Conservation (phyloP, 1,139 yeast genomes). For the Entelexis sorbosivorans region DNA sequence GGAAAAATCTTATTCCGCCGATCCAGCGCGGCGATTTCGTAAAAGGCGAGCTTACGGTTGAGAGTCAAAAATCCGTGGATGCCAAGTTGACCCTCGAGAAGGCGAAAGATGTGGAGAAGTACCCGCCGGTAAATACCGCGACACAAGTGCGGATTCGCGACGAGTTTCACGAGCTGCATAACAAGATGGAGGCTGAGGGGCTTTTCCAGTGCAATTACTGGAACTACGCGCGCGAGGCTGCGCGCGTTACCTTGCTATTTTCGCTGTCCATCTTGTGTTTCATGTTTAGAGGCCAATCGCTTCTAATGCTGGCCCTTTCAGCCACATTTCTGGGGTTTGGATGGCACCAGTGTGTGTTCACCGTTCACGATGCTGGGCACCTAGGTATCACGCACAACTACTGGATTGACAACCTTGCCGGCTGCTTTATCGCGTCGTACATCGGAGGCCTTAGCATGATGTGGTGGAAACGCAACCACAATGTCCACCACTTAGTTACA, state of each 20-base stretch:
- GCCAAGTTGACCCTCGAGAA: slow-evolving; percentile 49
- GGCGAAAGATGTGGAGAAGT: slow-evolving; percentile 41
- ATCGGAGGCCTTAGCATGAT: slow-evolving; percentile 82
- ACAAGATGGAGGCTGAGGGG: slow-evolving; percentile 45
- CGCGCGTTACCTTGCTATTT: slow-evolving; percentile 45
- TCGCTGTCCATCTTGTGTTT: slow-evolving; percentile 38
- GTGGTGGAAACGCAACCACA: slow-evolving; percentile 93
- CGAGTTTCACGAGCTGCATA: slow-evolving; percentile 53
- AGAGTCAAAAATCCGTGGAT: slow-evolving; percentile 32
- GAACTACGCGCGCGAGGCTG: slow-evolving; percentile 55
- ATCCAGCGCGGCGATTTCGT: slow-evolving; percentile 65
- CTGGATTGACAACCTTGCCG: slow-evolving; percentile 64
- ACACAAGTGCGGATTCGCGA: slow-evolving; percentile 50
- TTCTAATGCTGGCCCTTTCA: slow-evolving; percentile 39
- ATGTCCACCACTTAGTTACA: slow-evolving; percentile 78
- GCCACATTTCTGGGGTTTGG: slow-evolving; percentile 62
- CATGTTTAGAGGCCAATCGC: slow-evolving; percentile 26
- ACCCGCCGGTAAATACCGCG: slow-evolving; percentile 56
- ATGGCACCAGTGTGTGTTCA: slow-evolving; percentile 85
- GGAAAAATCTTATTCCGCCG: slow-evolving; percentile 77
- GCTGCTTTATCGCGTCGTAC: slow-evolving; percentile 63
- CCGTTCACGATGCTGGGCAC: slow-evolving; percentile 88
- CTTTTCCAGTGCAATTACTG: slow-evolving; percentile 63
- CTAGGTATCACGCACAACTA: slow-evolving; percentile 71
- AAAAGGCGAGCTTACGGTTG: not conserved